Base-by-base conservation (phyloP, 148 eudicot genomes). In the Vaccinium vitisidaea region DNA sequence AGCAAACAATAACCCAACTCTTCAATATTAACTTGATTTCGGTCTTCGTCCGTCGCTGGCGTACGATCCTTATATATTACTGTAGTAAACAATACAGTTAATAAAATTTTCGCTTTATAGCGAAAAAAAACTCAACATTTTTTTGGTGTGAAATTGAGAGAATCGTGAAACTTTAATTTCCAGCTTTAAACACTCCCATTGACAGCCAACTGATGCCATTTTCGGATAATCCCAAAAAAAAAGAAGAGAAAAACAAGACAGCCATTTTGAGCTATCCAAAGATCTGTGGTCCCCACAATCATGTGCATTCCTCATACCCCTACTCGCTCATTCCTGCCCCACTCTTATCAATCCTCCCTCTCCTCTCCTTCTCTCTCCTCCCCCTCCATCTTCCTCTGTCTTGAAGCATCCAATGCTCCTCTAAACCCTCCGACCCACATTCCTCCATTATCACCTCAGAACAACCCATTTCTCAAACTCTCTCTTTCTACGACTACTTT, bases 331-430 rank as follows among this genome's bases (percentile, higher is more conserved):
- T 27, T 69, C 74, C 74, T 69, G 13, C 74, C 30, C 50, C 25
- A 13, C 71, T 54, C 43, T 53, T 36, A 53, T 30, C 30, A 4
- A 32, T 59, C 3, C 71, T 43, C 54, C 10, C 83, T 78, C 10
- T 15, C 81, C 67, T 21, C 23, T 61, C 67, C 10, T 23, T 9
- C 23, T n/a, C 82, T 80, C 70, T 59, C 83, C 39, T 52, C n/a
- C 15, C 54, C 11, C 53, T 23, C 65, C 83, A n/a, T 61, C 73
- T 21, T 61, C 83, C 19, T 30, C 43, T 39, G 36, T n/a, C 36
- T 63, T 63, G n/a, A 63, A 63, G 83, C 73, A 81, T 63, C 83
- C 83, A 46, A 81, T 81, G 83, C 83, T 19, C 16, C 18, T 56
- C 70, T 36, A 13, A 79, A 23, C 30, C 81, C 43, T 27, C 19